These are phyloP conservation scores for Xylogone sp. DNA, from an alignment of 2,329 filamentous ascomycete species.

Conservation along the genomic window DNA sequence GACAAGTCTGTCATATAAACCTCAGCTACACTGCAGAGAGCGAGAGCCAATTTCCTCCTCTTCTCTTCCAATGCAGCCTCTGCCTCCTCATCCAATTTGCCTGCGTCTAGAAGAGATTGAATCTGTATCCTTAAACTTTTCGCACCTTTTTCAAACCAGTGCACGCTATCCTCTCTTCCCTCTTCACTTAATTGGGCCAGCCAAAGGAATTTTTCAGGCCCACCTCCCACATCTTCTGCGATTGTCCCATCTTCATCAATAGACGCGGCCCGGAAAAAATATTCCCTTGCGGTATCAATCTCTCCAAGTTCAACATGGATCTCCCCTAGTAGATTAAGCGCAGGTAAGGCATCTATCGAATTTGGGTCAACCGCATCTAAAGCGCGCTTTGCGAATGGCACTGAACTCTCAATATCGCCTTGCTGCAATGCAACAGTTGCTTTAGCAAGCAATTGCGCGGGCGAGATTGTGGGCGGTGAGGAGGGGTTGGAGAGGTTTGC, in stretches of 20 bases:
- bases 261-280: conserved; percentile 68
- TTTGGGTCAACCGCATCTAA: conserved; percentile 18
- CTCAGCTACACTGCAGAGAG: conserved; percentile 91
- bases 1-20: conserved; percentile 99
- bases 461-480: conserved; percentile 17
- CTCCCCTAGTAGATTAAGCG: conserved; percentile 30
- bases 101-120: conserved; percentile 52
- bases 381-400: conserved; percentile 24
- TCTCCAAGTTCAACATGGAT: conserved; percentile 51
- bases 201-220: conserved; percentile 92
- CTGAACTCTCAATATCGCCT: conserved; percentile 25
- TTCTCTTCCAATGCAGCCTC: conserved; percentile 58
- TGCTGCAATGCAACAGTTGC: conserved; percentile 26
- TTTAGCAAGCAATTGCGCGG: conserved; percentile 21
- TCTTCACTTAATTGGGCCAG: conserved; percentile 82
- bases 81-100: conserved; percentile 37
- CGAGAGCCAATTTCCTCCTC: conserved; percentile 78
- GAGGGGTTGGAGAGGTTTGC: conserved; percentile 18
- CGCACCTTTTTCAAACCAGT: conserved; percentile 69
- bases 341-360: conserved; percentile 23
- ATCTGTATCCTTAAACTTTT: conserved; percentile 70
- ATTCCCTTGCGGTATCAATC: conserved; percentile 66
- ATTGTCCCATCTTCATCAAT: conserved; percentile 73
- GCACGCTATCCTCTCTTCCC: conserved; percentile 61
- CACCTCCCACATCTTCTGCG: conserved; percentile 70